Conservation (phyloP, 495 filamentous ascomycete species). For the Neurospora pannonica region DNA sequence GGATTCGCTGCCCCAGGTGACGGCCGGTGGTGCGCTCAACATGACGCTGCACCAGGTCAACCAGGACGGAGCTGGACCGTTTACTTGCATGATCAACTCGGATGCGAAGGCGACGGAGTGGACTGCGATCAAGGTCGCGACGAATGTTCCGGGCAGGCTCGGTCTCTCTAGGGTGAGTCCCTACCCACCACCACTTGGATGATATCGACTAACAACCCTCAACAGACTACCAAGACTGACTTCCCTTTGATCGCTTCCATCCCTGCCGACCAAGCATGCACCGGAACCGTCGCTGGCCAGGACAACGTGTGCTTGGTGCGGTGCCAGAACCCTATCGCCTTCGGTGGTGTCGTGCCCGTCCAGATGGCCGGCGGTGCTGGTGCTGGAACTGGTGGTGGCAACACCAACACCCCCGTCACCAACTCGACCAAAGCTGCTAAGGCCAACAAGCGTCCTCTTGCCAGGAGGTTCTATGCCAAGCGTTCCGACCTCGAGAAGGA, state of each 20-base stretch:
- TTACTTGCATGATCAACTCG: conserved; percentile 40
- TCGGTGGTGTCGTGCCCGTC: conserved; percentile 45
- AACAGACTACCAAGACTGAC: conserved; percentile 27
- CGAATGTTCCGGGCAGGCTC: conserved; percentile 23
- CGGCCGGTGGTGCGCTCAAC: conserved; percentile 32
- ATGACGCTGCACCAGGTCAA: conserved; percentile 49
- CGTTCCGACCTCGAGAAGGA: neutral
- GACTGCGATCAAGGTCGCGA: conserved; percentile 28
- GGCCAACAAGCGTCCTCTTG: neutral
- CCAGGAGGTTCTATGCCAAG: neutral
- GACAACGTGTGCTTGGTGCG: conserved; percentile 43
- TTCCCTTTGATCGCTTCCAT: conserved; percentile 37
- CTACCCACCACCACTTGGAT: neutral
- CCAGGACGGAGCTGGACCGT: conserved; percentile 38
- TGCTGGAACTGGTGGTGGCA: neutral
- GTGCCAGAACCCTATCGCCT: conserved; percentile 44
- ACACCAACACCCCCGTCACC: neutral
- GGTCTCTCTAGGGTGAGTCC: neutral
- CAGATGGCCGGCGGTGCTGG: conserved; percentile 29
- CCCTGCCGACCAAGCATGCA: conserved; percentile 38
- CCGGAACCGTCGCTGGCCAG: conserved; percentile 43
- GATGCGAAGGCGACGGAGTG: conserved; percentile 37
- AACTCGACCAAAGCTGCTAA: neutral
- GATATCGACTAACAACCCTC: neutral
- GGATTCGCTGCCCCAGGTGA: conserved; percentile 38